These are phyloP conservation scores for Nissolia schottii DNA, from an alignment of 306 rosid genomes.

Conservation along the genomic window DNA sequence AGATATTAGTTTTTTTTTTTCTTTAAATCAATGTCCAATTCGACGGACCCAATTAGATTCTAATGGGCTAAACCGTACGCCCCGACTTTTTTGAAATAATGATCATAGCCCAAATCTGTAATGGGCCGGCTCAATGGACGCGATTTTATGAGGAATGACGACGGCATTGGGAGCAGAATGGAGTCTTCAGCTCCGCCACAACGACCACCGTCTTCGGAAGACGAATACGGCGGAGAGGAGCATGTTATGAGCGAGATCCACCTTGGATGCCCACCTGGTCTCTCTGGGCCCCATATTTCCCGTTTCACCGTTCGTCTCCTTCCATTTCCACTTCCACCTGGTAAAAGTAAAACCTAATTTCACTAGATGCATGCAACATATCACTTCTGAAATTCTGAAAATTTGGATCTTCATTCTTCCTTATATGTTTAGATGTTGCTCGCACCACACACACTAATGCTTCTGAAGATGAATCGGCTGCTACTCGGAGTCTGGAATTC, in stretches of 20 bases:
- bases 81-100: too few species aligned
- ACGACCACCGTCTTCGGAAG: not conserved
- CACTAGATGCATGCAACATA: not conserved
- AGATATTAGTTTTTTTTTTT: too few species aligned
- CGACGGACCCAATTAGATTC: not conserved
- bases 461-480: conserved; percentile 27
- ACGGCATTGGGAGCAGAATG: not conserved
- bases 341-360: conserved; percentile 31
- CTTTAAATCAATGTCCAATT: not conserved
- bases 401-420: not conserved
- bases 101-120: not conserved
- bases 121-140: not conserved
- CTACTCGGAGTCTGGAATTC: conserved; percentile 23
- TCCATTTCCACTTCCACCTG: conserved; percentile 37
- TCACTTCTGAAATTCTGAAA: not conserved
- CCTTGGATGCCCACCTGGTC: conserved; percentile 73
- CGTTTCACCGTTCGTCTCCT: conserved; percentile 49
- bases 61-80: not conserved
- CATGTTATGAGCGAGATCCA: conserved; percentile 94
- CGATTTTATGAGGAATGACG: not conserved
- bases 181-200: conserved; percentile 19
- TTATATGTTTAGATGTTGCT: conserved; percentile 27
- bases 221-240: conserved; percentile 27
- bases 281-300: conserved; percentile 58
- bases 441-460: conserved; percentile 6